A percentile compares a stretch with the other conserved stretches of the same genome.
Evolutionary conservation across 805 yeast species (phyloP).

Genomic region (Scheffersomyces ergatensis): DNA sequence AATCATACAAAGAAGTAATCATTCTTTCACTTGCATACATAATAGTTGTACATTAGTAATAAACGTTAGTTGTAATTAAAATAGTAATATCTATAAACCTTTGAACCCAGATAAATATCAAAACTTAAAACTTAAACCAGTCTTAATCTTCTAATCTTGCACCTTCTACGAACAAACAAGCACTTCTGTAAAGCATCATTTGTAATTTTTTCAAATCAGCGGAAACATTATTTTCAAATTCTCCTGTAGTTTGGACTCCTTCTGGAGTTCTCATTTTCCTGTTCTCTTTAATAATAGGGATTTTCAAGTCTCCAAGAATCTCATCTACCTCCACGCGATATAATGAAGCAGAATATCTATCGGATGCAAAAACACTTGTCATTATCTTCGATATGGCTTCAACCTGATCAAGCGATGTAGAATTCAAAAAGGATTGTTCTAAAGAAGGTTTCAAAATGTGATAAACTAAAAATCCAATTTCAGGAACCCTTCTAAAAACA

Average conservation of each 20-base stretch:
- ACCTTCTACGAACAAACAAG: conserved; percentile 36
- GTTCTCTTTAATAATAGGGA: conserved; percentile 9
- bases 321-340: conserved; percentile 11
- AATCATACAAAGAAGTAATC: no score
- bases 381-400: conserved; percentile 26
- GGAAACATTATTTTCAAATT: conserved; percentile 9
- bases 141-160: conserved; percentile 28
- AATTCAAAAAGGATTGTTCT: conserved; percentile 23
- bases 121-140: not conserved
- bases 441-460: conserved; percentile 29
- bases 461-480: conserved; percentile 22
- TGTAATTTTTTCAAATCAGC: conserved; percentile 20
- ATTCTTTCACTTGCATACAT: no score
- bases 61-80: not conserved
- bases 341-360: conserved; percentile 14
- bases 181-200: conserved; percentile 35
- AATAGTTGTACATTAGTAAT: not conserved
- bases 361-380: conserved; percentile 14
- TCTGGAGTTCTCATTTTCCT: conserved; percentile 7
- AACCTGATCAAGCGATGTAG: conserved; percentile 24
- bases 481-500: conserved; percentile 18
- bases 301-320: conserved; percentile 12
- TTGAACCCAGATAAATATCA: no score
- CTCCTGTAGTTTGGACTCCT: conserved; percentile 8
- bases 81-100: not conserved